Base-by-base conservation (phyloP, 352 stramenopile genomes). In the Phytophthora sansomeana region DNA sequence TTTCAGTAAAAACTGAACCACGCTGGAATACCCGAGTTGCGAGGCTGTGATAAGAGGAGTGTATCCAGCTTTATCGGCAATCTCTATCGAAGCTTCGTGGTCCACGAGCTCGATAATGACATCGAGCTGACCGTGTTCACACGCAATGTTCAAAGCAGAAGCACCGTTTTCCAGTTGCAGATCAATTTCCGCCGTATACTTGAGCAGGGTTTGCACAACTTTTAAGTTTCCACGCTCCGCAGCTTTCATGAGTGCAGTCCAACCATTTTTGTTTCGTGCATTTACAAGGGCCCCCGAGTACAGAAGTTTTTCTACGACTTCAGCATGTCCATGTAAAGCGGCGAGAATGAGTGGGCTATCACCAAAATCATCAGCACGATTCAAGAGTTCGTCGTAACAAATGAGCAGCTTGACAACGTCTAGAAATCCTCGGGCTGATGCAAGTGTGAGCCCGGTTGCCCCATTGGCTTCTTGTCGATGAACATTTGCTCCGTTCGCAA, bases 71-170 rank as follows among this genome's bases (percentile, higher is more conserved):
- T 48, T 48, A 24, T 67, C 58, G 9, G 49, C 21, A 9, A 67
- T 0, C 29, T 68, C 42, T 1, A 68, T 41, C 0, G 36, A 41
- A 8, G 59, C 59, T 36, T 50, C 51, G 36, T 5, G 14, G 26
- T 61, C 29, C 17, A 68, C 21, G 13, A 68, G 60, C 1, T 16
- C 29, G 3, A 35, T 19, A 11, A 62, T 50, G 13, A 35, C 13
- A 6, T 32, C 33, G 0, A 68, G 5, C 14, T 62, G 60, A 2
- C 59, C 59, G 16, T 63, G 30, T 13, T 68, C 50, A 1, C 50
- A 63, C 9, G 51, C 60, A 4, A 68, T 62, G 21, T 62, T 62
- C 24, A 68, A 19, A 8, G 59, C 59, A 19, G 51, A 63, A 4
- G 43, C 42, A 13, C 59, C 59, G 16, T 10, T 50, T 4, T 26